Evolutionary conservation across 352 stramenopile species (phyloP), one percentile per base, ranked within the genome.

Genomic region (Globisporangium lucens): DNA sequence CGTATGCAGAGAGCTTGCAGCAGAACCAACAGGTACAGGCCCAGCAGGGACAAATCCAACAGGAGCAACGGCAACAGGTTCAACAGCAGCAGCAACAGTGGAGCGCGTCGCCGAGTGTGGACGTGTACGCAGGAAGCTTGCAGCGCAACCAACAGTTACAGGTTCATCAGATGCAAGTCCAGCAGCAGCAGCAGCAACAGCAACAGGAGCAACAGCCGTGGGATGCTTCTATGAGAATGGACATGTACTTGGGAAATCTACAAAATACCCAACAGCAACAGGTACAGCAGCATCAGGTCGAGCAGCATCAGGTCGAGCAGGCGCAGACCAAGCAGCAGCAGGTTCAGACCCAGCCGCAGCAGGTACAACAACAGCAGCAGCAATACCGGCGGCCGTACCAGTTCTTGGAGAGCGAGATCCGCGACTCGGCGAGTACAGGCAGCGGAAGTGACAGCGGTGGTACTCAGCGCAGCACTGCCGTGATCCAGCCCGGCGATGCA

Each of bases 401-500:
- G 41, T 66, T 66, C 13, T 35, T 65, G 17, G 60, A 65, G 27
- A 66, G 29, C n/a, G 46, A 65, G 27, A 58, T 57, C 12, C 17
- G 9, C 24, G 63, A 38, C 22, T 20, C 52, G 15, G 38, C 36
- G n/a, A 49, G 10, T n/a, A 30, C 62, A 61, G 35, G 53, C 36
- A 56, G 27, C 53, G 65, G 22, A 15, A 51, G 51, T 20, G 36
- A 30, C 35, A 66, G 33, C 46, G 60, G 41, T 29, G 24, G 41
- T 8, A 33, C 33, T 20, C 49, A 57, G 10, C 59, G 53, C 22
- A 65, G 65, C 56, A 64, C 41, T 8, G 60, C 69, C 15, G 65
- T 75, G 17, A 71, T 72, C 29, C 69, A 67, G 29, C 69, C 69
- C 20, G 69, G 65, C 27, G 24, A 61, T 17, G 68, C 65, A n/a